Percentiles rank a stretch among this genome's conserved stretches.
Conservation (phyloP, 345 rosid genomes). For the Murraya paniculata region DNA sequence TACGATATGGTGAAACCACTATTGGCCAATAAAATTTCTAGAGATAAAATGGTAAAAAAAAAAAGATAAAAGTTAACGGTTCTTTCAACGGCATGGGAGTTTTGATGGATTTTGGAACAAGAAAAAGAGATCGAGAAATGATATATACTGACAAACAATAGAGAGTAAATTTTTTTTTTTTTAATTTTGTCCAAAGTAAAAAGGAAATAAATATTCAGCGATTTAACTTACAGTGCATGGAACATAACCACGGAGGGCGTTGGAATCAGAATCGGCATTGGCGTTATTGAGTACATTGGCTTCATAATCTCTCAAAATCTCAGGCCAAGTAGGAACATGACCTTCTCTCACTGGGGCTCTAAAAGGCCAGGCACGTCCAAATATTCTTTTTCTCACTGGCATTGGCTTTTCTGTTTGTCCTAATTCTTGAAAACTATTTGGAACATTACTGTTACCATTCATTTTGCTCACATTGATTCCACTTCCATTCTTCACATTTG, state of each 20-base stretch:
- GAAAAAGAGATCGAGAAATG: too few species aligned
- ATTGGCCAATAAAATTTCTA: too few species aligned
- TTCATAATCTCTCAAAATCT: constrained; percentile 8
- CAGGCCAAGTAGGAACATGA: constrained; percentile 35
- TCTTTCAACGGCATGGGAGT: too few species aligned
- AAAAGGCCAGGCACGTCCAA: constrained; percentile 51
- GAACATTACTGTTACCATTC: background rate
- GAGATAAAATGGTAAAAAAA: background rate
- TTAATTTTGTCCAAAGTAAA: too few species aligned
- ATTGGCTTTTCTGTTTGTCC: constrained; percentile 30
- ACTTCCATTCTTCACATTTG: background rate
- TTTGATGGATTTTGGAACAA: too few species aligned
- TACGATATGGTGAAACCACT: too few species aligned
- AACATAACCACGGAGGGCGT: background rate
- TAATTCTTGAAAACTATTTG: constrained; percentile 24
- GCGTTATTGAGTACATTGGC: too few species aligned
- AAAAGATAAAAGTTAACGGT: too few species aligned
- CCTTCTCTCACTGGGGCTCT: constrained; percentile 32
- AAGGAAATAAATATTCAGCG: too few species aligned
- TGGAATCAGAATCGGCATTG: too few species aligned
- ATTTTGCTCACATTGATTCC: background rate
- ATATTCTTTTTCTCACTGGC: constrained; percentile 32
- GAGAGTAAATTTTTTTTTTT: too few species aligned
- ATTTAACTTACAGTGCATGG: constrained; percentile 36
- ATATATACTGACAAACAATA: too few species aligned